These are phyloP conservation scores for Pestalotiopsis sp. DNA, from an alignment of 2,329 filamentous ascomycete genomes.

Conservation along the genomic window DNA sequence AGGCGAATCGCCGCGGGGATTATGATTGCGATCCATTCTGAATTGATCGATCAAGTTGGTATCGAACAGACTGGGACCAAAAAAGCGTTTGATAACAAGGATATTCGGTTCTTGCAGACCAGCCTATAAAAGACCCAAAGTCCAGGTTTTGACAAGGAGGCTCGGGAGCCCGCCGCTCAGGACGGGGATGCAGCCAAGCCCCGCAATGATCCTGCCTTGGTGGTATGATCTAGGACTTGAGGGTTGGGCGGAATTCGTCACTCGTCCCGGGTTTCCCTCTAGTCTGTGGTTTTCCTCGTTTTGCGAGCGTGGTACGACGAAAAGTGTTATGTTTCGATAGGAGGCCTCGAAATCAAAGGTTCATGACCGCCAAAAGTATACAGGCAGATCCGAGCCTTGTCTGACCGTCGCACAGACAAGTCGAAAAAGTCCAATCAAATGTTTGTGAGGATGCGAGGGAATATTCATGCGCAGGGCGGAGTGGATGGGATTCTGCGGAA, in stretches of 20 bases:
- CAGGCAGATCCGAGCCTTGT: not conserved
- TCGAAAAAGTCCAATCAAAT: not conserved
- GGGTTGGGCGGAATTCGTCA: not conserved
- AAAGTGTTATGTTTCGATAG: not conserved
- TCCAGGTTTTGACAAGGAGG: not conserved
- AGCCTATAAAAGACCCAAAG: not conserved
- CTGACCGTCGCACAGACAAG: not conserved
- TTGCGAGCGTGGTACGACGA: not conserved
- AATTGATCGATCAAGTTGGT: not conserved
- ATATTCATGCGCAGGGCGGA: not conserved
- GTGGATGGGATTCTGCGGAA: not conserved
- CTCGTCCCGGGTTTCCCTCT: not conserved
- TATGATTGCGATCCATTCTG: constrained; percentile 2
- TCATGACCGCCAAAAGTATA: not conserved
- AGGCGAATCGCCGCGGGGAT: not conserved
- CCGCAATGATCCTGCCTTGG: not conserved
- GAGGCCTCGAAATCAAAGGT: not conserved
- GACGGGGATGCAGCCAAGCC: not conserved
- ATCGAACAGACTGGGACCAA: not conserved
- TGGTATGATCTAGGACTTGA: not conserved
- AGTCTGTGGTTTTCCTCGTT: not conserved
- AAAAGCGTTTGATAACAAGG: not conserved
- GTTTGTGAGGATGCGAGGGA: not conserved
- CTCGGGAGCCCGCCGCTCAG: not conserved
- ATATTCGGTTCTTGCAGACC: not conserved